These are phyloP conservation scores for Penicillium hesseltinei DNA, from an alignment of 2,329 filamentous ascomycete genomes.

Conservation along the genomic window DNA sequence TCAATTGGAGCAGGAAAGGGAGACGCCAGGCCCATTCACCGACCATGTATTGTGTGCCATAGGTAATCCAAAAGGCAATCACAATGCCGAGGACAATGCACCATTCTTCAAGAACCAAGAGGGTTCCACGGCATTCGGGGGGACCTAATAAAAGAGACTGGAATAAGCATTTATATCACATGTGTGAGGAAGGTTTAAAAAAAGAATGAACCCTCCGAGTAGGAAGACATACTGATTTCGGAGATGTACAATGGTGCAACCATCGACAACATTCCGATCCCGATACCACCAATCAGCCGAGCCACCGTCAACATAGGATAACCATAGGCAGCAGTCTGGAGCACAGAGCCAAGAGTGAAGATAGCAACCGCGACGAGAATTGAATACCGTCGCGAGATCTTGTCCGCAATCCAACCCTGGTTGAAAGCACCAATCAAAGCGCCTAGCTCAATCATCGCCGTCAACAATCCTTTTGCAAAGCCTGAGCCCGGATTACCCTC, in stretches of 20 bases:
- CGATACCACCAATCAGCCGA: constrained; percentile 51
- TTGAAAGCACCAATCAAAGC: constrained; percentile 49
- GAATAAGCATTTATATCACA: background rate
- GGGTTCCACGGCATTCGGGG: constrained; percentile 49
- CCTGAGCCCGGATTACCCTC: constrained; percentile 38
- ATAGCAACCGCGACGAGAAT: constrained; percentile 53
- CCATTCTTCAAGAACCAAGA: constrained; percentile 45
- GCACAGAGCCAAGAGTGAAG: constrained; percentile 51
- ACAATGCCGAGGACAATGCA: constrained; percentile 45
- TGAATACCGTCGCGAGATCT: constrained; percentile 52
- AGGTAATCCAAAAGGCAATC: constrained; percentile 45
- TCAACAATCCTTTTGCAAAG: constrained; percentile 49
- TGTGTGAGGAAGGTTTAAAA: too few relatives aligned
- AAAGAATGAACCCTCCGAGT: background rate
- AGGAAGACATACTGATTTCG: constrained; percentile 42
- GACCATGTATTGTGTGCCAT: constrained; percentile 44
- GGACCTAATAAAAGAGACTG: constrained; percentile 26
- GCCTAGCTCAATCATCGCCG: constrained; percentile 57
- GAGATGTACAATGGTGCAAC: constrained; percentile 55
- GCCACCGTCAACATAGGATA: constrained; percentile 54
- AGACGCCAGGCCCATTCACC: constrained; percentile 50
- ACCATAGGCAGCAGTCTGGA: constrained; percentile 52
- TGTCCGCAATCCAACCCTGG: constrained; percentile 53
- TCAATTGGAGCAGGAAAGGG: constrained; percentile 50
- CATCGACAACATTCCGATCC: constrained; percentile 52